phyloP scores from a whole-genome alignment of 139 green algal species.

The Ostreobium quekettii region DNA sequence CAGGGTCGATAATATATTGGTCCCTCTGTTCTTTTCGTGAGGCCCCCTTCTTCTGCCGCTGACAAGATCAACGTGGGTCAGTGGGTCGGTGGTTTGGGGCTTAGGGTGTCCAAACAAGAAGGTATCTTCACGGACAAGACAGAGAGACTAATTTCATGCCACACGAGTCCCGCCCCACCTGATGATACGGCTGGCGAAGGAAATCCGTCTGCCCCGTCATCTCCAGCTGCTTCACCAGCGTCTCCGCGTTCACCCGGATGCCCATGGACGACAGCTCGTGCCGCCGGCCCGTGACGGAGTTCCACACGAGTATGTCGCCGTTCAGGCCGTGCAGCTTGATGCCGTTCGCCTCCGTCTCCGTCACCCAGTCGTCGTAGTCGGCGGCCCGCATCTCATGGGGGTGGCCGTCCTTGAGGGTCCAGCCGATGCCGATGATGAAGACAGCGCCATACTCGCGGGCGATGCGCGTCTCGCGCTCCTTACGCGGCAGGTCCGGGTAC shows the following conservation, averaged over 20 bases:
- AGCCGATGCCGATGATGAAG: slow-evolving; percentile 17
- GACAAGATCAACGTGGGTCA: no score
- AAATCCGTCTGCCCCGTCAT: background rate
- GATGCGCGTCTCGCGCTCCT: background rate
- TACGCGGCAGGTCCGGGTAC: background rate
- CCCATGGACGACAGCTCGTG: slow-evolving; percentile 18
- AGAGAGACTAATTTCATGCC: no score
- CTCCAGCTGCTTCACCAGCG: slow-evolving; percentile 1
- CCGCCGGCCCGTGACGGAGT: slow-evolving; percentile 8
- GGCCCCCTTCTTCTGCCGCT: no score
- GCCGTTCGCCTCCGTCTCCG: no score
- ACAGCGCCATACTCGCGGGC: background rate
- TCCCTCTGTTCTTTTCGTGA: no score
- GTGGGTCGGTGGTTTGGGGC: no score
- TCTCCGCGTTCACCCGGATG: slow-evolving; percentile 1
- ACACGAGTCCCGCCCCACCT: no score
- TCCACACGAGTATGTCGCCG: slow-evolving; percentile 9
- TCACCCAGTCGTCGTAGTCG: no score
- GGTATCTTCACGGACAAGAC: no score
- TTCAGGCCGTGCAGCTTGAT: background rate
- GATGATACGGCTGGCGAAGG: background rate
- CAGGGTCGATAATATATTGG: no score
- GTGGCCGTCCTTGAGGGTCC: slow-evolving; percentile 7
- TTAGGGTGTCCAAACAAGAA: no score
- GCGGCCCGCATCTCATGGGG: slow-evolving; percentile 1